Base-by-base conservation (phyloP, 176 grass and related monocot species). In the Tillandsia fasciculata region DNA sequence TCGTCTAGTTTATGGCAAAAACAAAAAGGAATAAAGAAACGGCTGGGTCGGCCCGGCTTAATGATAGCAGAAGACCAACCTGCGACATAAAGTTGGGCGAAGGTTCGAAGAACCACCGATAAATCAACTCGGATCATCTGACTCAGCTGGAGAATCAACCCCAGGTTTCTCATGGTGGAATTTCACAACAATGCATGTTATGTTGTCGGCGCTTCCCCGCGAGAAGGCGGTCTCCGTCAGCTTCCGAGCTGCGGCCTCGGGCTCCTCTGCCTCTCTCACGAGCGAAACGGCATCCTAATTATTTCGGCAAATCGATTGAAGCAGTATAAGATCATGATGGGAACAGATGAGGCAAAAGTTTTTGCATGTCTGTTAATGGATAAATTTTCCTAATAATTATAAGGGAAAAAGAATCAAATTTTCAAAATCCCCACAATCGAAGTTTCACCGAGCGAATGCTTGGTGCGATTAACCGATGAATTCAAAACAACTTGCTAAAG, bases 161-260 rank as follows among this genome's bases (percentile, higher is more conserved):
- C 20, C 26, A 74, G 78, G 73, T 74, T 86, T 84, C 56, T 86
- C 83, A 81, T 83, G 83, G 47, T 66, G 72, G 78, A 94, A 84
- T 79, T 86, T 77, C 47, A 94, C 78, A 74, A 94, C 86, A 71
- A 94, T 86, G 58, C 90, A 89, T 65, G 90, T 94, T 71, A 94
- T 82, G 70, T 94, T 94, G 68, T 94, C 90, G 0, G 77, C 77
- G 79, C 90, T 94, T 47, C 83, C 83, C 49, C 83, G 74, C 12
- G 58, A 53, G 48, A 84, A 94, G 24, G 90, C 90, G 0, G 85
- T 86, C 42, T 89, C 86, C 12, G 86, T 84, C 77, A 94, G 72
- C 83, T 89, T 93, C 29, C 81, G 77, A 49, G 86, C 90, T 26
- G 90, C 90, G 53, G 86, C 74, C 65, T 94, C 90, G 56, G 86